Percentiles rank a stretch among this genome's conserved stretches.
Evolutionary conservation across 2,329 filamentous ascomycete genomes (phyloP).

Genomic region (Chrysoporthe puriensis): DNA sequence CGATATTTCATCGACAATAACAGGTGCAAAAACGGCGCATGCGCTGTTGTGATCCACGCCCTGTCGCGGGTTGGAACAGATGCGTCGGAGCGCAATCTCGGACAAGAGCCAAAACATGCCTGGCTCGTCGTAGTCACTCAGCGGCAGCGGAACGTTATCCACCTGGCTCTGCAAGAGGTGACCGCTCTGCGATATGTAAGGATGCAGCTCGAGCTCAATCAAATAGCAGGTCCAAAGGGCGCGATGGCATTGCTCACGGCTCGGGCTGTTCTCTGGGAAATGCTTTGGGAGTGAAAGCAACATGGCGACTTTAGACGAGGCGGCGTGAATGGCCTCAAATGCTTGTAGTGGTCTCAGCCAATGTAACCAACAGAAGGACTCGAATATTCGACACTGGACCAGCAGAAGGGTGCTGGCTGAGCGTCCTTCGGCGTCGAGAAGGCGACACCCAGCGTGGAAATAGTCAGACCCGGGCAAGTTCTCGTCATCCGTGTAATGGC

Average conservation of each 20-base stretch:
- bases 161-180: constrained; percentile 4
- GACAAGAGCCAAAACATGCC: constrained; percentile 34
- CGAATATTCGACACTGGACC: constrained; percentile 30
- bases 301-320: constrained; percentile 21
- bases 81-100: constrained; percentile 31
- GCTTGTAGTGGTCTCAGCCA: constrained; percentile 31
- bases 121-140: constrained; percentile 31
- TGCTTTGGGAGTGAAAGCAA: constrained; percentile 22
- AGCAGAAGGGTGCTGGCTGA: constrained; percentile 24
- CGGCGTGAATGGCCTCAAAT: constrained; percentile 29
- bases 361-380: constrained; percentile 30
- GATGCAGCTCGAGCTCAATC: constrained; percentile 33
- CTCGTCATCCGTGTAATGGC: constrained; percentile 19
- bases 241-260: constrained; percentile 29
- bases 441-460: constrained; percentile 29
- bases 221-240: constrained; percentile 34
- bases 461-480: constrained; percentile 24
- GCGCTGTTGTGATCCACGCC: constrained; percentile 29
- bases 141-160: constrained; percentile 28
- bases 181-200: constrained; percentile 30
- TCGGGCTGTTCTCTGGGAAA: constrained; percentile 11
- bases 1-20: constrained; percentile 30
- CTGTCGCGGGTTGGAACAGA: constrained; percentile 29
- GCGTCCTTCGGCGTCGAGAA: constrained; percentile 17
- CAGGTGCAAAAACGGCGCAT: constrained; percentile 29